Conservation (phyloP, 768 basidiomycete species). For the Serendipita sp. region DNA sequence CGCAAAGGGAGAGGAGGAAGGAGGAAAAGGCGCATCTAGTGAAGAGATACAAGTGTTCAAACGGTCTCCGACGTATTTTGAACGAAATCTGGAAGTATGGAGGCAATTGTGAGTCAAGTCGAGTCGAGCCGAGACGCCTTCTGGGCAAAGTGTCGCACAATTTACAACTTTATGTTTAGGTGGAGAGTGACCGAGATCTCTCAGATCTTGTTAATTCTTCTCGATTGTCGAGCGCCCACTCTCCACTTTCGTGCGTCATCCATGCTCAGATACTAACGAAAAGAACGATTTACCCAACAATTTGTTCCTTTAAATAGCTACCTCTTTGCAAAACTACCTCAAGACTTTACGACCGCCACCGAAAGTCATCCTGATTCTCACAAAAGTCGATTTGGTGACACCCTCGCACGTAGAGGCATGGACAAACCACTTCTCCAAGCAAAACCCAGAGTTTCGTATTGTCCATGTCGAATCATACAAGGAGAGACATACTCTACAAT, state of each 20-base stretch:
- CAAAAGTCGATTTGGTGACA: slow-evolving; percentile 78
- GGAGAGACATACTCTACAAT: slow-evolving; percentile 21
- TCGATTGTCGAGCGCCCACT: slow-evolving; percentile 80
- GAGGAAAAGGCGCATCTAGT: background rate
- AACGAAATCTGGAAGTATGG: slow-evolving; percentile 90
- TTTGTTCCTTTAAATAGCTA: slow-evolving; percentile 19
- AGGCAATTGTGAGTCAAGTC: slow-evolving; percentile 56
- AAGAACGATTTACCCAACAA: too few species aligned
- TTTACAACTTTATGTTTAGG: slow-evolving; percentile 23
- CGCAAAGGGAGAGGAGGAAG: background rate
- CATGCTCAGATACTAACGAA: too few species aligned
- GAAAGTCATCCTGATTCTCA: slow-evolving; percentile 58
- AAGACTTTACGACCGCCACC: slow-evolving; percentile 18
- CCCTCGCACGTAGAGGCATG: slow-evolving; percentile 46
- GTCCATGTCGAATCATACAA: slow-evolving; percentile 66
- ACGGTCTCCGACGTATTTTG: slow-evolving; percentile 61
- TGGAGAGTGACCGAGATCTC: slow-evolving; percentile 92
- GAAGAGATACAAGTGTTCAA: slow-evolving; percentile 26
- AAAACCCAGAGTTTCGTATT: slow-evolving; percentile 39
- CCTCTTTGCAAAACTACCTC: slow-evolving; percentile 57
- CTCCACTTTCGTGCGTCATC: slow-evolving; percentile 48
- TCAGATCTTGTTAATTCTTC: slow-evolving; percentile 70
- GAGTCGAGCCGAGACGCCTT: background rate
- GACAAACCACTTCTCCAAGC: slow-evolving; percentile 39
- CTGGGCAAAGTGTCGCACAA: slow-evolving; percentile 4